Evolutionary conservation across 495 filamentous ascomycete species (phyloP).

Genomic region (Podospora sp.): DNA sequence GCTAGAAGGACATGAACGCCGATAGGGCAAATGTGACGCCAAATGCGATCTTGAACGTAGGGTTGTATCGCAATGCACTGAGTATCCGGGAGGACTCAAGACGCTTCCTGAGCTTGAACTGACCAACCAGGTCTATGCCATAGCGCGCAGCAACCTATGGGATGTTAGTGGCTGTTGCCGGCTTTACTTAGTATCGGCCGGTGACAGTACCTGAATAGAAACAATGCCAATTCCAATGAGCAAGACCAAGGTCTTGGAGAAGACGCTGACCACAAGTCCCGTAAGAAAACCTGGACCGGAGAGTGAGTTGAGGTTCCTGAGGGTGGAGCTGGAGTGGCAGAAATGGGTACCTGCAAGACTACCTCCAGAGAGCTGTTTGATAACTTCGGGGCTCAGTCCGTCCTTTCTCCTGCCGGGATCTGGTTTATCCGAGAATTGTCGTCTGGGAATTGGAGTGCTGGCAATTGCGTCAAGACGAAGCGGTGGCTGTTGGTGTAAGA

Average conservation of each 20-base stretch:
- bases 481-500: slow-evolving; percentile 30
- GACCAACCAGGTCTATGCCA: slow-evolving; percentile 65
- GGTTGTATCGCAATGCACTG: slow-evolving; percentile 63
- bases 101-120: slow-evolving; percentile 41
- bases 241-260: slow-evolving; percentile 73
- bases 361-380: slow-evolving; percentile 71
- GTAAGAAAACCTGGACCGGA: slow-evolving; percentile 59
- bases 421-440: slow-evolving; percentile 8
- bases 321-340: slow-evolving; percentile 4
- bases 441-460: neutral
- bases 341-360: slow-evolving; percentile 61
- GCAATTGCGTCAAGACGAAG: slow-evolving; percentile 35
- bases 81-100: slow-evolving; percentile 57
- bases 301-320: neutral
- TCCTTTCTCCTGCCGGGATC: slow-evolving; percentile 32
- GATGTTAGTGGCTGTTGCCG: slow-evolving; percentile 1
- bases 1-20: slow-evolving; percentile 67
- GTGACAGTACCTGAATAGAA: slow-evolving; percentile 61
- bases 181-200: neutral
- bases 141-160: slow-evolving; percentile 68
- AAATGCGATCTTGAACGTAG: slow-evolving; percentile 79
- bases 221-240: slow-evolving; percentile 72
- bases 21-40: slow-evolving; percentile 76
- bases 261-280: slow-evolving; percentile 71
- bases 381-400: slow-evolving; percentile 50